Evolutionary conservation across 2,329 filamentous ascomycete species (phyloP), one percentile per base, ranked within the genome.

Genomic region (Aspergillus viridinutans): DNA sequence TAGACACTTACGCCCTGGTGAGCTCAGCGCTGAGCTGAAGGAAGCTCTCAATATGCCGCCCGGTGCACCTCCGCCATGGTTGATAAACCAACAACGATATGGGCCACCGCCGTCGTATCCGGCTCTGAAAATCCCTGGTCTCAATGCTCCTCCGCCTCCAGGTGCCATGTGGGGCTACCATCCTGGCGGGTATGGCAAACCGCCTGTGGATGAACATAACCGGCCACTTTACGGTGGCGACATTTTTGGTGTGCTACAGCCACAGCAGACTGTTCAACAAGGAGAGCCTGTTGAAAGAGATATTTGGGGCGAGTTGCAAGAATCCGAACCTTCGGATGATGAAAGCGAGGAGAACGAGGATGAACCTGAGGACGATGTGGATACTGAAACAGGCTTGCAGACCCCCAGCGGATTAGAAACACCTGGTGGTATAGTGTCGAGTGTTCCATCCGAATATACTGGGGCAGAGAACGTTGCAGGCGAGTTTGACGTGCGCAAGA

Each of bases 51-150:
- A 91, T 67, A 97, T 99, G 79, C 90, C 92, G 23, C 90, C 91
- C 14, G 92, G 91, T 52, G 92, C 92, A 26, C 93, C 94, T 7
- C 93, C 94, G 25, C 94, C 94, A 43, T 99, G 94, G 94, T 83
- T 99, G 59, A 93, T 99, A 72, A 96, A 96, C 74, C 91, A 96
- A 75, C 94, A 99, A 75, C 87, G 93, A 65, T 90, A 92, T 67
- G 94, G 94, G 0, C 92, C 92, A 25, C 93, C 94, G 1, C 92
- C 93, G 5, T 95, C 92, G 8, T 99, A 99, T 72, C 92, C 94
- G 23, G 90, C 90, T n/a, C 81, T 97, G 53, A 96, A 94, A 72
- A 92, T 99, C 58, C 90, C 94, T 8, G 94, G 94, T 48, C 83
- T 99, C 49, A 99, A 97, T 72, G 92, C 93, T 1, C 92, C 94